Evolutionary conservation across 2,329 filamentous ascomycete species (phyloP), one percentile per base, ranked within the genome.

Genomic region (Alternaria sp.): DNA sequence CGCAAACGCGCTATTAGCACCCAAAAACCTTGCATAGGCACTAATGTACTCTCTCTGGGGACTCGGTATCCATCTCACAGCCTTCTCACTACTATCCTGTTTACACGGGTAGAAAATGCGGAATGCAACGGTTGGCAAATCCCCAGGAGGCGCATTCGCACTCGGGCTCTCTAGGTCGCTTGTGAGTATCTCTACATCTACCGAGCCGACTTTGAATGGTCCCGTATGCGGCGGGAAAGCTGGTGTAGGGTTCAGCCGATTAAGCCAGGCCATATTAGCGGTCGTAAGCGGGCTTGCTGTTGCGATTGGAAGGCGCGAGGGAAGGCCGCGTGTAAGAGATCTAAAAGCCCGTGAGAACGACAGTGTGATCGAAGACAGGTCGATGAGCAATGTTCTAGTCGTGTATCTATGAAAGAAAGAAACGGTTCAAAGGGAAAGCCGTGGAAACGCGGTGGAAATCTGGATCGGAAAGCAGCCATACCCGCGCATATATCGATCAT

Each of bases 161-260:
- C 83, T 81, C 1, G 78, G 73, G 2, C 74, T 76, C 31, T 78
- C 69, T 14, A 86, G 75, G 36, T 84, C 80, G 13, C 78, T 72
- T 9, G 90, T 82, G 41, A 92, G 90, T 14, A 96, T 86, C 79
- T 96, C 92, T 64, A 94, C 83, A 70, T 96, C 92, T 65, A 92
- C 82, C 2, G 89, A 91, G 63, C 91, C 92, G 58, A 95, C 91
- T 68, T 87, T 86, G 80, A 92, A 88, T 0, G 90, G 89, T 0
- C 91, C 92, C 1, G 88, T 88, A 72, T 93, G 94, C 4, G 86
- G 80, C 4, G 91, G 89, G 57, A 96, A 93, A 1, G 83, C 77
- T 1, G 91, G 91, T 4, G 92, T 80, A 0, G 90, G 90, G 69
- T 84, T 91, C 66, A 91, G 77, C 37, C 71, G 73, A 36, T 76